Evolutionary conservation across 306 rosid genomes (phyloP), one percentile per base, ranked within the genome.

Genomic region (Acacia crassicarpa): DNA sequence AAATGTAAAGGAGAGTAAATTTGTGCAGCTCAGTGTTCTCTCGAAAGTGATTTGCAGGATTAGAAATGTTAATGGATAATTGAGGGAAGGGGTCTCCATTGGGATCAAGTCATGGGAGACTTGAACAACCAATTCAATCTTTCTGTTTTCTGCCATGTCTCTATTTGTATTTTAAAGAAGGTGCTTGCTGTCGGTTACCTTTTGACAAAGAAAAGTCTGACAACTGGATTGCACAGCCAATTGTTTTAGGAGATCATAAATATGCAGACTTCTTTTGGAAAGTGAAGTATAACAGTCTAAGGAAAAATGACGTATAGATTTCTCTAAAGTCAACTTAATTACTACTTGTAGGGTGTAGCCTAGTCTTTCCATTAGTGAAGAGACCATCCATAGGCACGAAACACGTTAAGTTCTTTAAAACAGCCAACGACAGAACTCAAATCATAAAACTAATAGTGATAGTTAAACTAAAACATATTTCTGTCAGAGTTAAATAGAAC

Each of bases 191-290:
- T 33, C 22, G 51, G 6, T 72, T 33, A 51, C 13, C 8, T 62
- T 58, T 69, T 32, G 32, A 72, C n/a, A 20, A 48, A 49, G 22
- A 72, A 40, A 62, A 49, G 67, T 58, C 17, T 78, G 32, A 53
- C 54, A 78, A 65, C 69, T 63, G 80, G 48, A 83, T 41, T 6
- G 59, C 58, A 56, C 22, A 17, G 63, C 30, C 66, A 70, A 43
- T 77, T 46, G 48, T 35, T 66, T 7, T 3, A 56, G 23, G 62
- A 70, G 48, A 70, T 30, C 66, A 70, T 23, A 45, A 59, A 40
- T 45, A 11, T 19, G 20, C 70, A 79, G 74, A 49, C 76, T 23
- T 54, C 75, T 7, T 59, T 59, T 49, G n/a, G 69, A 6, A 53
- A 53, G 76, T 51, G 16, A 35, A 14, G 14, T 40, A 69, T 27